Evolutionary conservation across 768 basidiomycete species (phyloP).

Genomic region (Mrakia frigida): DNA sequence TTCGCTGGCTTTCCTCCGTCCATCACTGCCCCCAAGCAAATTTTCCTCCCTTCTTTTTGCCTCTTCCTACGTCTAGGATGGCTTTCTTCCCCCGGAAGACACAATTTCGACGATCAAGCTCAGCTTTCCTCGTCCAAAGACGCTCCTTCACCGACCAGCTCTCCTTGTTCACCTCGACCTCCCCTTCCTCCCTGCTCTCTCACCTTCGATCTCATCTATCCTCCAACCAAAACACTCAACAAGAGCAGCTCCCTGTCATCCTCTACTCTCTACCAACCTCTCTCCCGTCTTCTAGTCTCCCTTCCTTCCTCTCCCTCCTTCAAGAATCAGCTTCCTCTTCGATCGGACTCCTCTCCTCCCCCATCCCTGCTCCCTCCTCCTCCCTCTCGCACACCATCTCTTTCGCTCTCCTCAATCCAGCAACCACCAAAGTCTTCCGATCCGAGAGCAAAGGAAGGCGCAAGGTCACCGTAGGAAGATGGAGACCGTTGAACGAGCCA

Average conservation of each 20-base stretch:
- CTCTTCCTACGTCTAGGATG: neutral
- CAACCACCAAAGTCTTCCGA: neutral
- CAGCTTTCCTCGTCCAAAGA: neutral
- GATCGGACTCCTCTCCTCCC: slow-evolving; percentile 10
- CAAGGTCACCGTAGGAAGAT: slow-evolving; percentile 4
- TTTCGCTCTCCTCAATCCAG: neutral
- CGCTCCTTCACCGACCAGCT: neutral
- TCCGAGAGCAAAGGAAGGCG: neutral
- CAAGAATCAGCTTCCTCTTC: neutral
- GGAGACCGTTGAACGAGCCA: slow-evolving; percentile 11
- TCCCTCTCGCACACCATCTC: neutral
- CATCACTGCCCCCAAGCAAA: too few relatives aligned
- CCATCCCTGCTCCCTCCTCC: neutral
- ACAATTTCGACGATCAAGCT: neutral
- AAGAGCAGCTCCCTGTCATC: neutral
- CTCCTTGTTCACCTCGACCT: slow-evolving; percentile 1
- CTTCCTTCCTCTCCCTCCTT: slow-evolving; percentile 5
- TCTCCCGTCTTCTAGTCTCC: neutral
- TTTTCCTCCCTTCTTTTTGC: too few relatives aligned
- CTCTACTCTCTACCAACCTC: neutral
- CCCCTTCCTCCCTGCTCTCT: slow-evolving; percentile 2
- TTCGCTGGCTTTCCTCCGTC: too few relatives aligned
- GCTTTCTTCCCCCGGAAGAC: neutral
- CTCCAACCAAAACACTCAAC: neutral
- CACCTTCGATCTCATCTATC: neutral